Percentiles rank a stretch among this genome's conserved stretches.
Conservation (phyloP, 208 protist genomes). For the Naegleria fowleri region DNA sequence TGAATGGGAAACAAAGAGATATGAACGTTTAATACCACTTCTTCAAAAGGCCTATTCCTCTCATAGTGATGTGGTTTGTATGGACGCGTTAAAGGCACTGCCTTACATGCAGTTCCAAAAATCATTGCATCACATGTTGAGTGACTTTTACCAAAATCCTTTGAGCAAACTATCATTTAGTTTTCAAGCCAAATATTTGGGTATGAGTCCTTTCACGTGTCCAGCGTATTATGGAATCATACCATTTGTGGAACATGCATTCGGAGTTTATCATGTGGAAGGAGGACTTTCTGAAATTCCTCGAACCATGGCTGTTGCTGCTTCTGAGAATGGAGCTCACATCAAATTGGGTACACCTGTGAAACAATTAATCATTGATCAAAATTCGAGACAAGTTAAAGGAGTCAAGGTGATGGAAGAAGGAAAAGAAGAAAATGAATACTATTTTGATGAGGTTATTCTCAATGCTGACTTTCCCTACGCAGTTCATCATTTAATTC, state of each 20-base stretch:
- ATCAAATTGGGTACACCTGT: not conserved
- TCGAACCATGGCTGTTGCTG: not conserved
- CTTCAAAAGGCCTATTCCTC: not conserved
- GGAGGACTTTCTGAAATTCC: not conserved
- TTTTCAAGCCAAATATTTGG: slow-evolving; percentile 18
- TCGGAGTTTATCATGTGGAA: slow-evolving; percentile 16
- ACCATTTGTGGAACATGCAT: slow-evolving; percentile 22
- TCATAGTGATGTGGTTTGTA: not conserved
- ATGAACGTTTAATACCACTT: not conserved
- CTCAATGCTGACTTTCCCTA: slow-evolving; percentile 10
- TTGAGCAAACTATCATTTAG: slow-evolving; percentile 2
- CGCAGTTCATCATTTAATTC: not conserved
- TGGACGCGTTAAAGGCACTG: not conserved
- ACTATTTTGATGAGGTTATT: not conserved
- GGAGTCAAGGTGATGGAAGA: not conserved
- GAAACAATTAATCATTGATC: not conserved
- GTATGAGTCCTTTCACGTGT: not conserved
- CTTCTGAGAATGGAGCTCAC: not conserved
- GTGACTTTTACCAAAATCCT: not conserved
- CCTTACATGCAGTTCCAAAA: not conserved
- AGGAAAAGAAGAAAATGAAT: not conserved
- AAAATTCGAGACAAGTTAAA: not conserved
- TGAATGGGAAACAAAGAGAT: not conserved
- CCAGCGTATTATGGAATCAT: slow-evolving; percentile 15
- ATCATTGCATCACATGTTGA: not conserved